Percentiles rank a stretch among this genome's conserved stretches.
Conservation (phyloP, 2,329 filamentous ascomycete species). For the Diaporthe sp. region DNA sequence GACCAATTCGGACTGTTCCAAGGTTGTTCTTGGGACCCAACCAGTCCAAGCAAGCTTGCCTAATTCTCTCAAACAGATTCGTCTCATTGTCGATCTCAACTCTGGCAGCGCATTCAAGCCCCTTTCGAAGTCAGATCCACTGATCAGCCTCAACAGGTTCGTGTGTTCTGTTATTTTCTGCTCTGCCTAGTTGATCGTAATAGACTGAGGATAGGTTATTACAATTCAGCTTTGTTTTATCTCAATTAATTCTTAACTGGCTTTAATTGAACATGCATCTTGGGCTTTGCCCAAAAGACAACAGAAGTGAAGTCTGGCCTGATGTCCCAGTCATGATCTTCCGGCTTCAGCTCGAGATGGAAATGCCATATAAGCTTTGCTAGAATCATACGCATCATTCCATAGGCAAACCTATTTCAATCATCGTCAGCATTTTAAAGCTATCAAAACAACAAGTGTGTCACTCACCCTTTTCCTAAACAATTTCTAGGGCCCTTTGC, state of each 20-base stretch:
- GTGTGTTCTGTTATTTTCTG: too few species aligned
- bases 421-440: not conserved
- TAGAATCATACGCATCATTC: conserved; percentile 9
- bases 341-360: not conserved
- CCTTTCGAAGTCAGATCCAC: too few species aligned
- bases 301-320: not conserved
- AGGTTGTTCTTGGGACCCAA: too few species aligned
- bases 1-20: too few species aligned
- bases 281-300: conserved; percentile 1
- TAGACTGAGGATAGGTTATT: too few species aligned
- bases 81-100: too few species aligned
- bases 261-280: not conserved
- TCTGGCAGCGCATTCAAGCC: too few species aligned
- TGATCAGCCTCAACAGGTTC: too few species aligned
- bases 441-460: not conserved
- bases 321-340: not conserved
- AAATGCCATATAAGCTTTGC: conserved; percentile 12
- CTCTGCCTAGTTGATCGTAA: too few species aligned
- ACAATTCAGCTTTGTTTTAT: not conserved
- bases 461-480: not conserved
- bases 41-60: too few species aligned
- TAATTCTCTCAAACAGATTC: too few species aligned
- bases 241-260: not conserved
- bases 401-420: conserved; percentile 1
- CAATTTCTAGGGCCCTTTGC: not conserved